Percentiles rank a stretch among this genome's conserved stretches.
Conservation (phyloP, 2,329 filamentous ascomycete species). For the Tolypocladium sp. region DNA sequence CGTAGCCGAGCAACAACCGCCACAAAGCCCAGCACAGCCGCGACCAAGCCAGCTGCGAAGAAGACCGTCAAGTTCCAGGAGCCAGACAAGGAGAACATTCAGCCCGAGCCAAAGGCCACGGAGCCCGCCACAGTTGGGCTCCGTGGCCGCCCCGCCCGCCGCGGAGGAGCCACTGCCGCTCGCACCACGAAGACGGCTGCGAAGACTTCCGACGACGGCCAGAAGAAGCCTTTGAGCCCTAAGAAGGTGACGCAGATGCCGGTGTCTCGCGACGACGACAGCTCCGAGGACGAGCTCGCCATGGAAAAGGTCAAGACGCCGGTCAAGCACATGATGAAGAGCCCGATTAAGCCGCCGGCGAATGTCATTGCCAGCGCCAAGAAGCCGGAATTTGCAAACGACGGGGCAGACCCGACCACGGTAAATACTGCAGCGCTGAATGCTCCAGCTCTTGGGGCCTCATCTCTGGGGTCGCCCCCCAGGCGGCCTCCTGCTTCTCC, state of each 20-base stretch:
- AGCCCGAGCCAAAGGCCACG: conserved; percentile 31
- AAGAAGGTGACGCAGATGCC: conserved; percentile 55
- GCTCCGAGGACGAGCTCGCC: conserved; percentile 52
- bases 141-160: conserved; percentile 34
- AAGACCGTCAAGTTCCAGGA: conserved; percentile 57
- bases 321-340: conserved; percentile 44
- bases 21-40: conserved; percentile 22
- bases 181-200: conserved; percentile 21
- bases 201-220: conserved; percentile 14
- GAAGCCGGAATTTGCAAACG: conserved; percentile 5
- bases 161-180: conserved; percentile 17
- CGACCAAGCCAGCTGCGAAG: conserved; percentile 37
- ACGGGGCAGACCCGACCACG: conserved; percentile 8
- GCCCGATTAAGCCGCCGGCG: conserved; percentile 40
- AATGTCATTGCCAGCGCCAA: conserved; percentile 1
- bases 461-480: conserved; percentile 42
- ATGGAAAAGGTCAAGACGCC: conserved; percentile 36
- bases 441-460: not conserved
- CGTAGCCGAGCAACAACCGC: conserved; percentile 15
- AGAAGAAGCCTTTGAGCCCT: conserved; percentile 49
- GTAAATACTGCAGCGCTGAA: conserved; percentile 13
- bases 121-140: conserved; percentile 25
- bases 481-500: conserved; percentile 43
- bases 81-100: conserved; percentile 55
- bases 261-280: conserved; percentile 30